Percentiles rank a stretch among this genome's conserved stretches.
phyloP scores from a whole-genome alignment of 1,139 yeast species.

The Candida sanyaensis region DNA sequence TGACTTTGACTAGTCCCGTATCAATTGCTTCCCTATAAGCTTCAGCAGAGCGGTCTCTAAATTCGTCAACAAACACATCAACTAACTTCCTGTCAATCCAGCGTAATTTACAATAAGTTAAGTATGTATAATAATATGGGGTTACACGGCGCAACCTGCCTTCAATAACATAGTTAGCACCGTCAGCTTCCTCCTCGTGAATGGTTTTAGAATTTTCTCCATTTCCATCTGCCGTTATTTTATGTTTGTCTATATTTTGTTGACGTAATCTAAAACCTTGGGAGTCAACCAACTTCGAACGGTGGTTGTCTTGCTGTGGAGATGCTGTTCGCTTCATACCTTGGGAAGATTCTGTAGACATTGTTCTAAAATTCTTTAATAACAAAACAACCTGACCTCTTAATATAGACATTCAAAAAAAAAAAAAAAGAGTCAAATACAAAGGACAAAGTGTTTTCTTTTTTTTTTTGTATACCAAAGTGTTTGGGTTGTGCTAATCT shows the following conservation, averaged over 20 bases:
- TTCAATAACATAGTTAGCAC: conserved; percentile 52
- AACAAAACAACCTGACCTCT: not conserved
- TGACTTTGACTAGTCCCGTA: conserved; percentile 72
- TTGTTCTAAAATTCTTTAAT: not conserved
- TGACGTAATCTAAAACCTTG: conserved; percentile 52
- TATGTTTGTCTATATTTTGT: conserved; percentile 46
- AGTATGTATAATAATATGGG: conserved; percentile 86
- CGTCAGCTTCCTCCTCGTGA: conserved; percentile 54
- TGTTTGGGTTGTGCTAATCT: not conserved
- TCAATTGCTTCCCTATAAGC: conserved; percentile 71
- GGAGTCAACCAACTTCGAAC: conserved; percentile 37
- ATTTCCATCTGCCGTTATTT: conserved; percentile 38
- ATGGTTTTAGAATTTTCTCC: conserved; percentile 42
- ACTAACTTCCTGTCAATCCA: conserved; percentile 84
- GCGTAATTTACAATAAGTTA: conserved; percentile 87
- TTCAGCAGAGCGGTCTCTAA: conserved; percentile 73
- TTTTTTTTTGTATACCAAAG: not conserved
- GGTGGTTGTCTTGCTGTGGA: conserved; percentile 15
- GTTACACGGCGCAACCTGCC: conserved; percentile 70
- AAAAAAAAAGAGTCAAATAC: not conserved
- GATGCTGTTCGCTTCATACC: conserved; percentile 27
- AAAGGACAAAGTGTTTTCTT: not conserved
- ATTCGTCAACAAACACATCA: conserved; percentile 82
- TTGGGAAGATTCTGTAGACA: not conserved
- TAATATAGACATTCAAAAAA: not conserved